phyloP scores from a whole-genome alignment of 2,329 filamentous ascomycete genomes.

The Exophiala spinifera region DNA sequence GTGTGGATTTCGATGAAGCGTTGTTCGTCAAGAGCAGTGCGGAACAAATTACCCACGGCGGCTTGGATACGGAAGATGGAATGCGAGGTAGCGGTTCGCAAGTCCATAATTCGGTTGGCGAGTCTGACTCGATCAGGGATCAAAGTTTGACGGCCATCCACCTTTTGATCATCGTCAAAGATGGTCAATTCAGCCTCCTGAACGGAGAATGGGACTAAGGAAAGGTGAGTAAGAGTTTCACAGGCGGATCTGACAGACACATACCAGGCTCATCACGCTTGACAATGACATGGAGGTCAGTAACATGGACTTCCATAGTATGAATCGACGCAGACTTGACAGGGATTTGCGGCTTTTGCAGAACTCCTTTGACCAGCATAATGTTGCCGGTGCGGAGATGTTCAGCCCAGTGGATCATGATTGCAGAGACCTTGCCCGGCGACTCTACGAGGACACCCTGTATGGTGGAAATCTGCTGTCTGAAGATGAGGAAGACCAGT shows the following conservation, averaged over 20 bases:
- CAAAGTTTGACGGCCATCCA: slow-evolving; percentile 56
- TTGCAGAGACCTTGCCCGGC: slow-evolving; percentile 61
- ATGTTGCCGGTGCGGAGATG: slow-evolving; percentile 75
- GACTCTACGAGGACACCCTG: slow-evolving; percentile 72
- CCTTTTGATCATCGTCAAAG: slow-evolving; percentile 53
- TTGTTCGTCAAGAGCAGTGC: slow-evolving; percentile 67
- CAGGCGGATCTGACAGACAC: background rate
- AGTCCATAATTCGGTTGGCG: slow-evolving; percentile 74
- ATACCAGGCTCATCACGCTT: slow-evolving; percentile 53
- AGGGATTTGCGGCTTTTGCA: slow-evolving; percentile 70
- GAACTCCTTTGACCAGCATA: slow-evolving; percentile 69
- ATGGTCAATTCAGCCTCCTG: slow-evolving; percentile 65
- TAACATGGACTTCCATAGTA: slow-evolving; percentile 71
- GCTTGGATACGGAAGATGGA: slow-evolving; percentile 85
- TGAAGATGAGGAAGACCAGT: slow-evolving; percentile 80
- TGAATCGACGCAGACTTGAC: slow-evolving; percentile 74
- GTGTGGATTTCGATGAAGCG: slow-evolving; percentile 93
- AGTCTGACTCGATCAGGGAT: slow-evolving; percentile 72
- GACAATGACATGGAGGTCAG: slow-evolving; percentile 61
- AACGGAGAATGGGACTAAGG: slow-evolving; percentile 61
- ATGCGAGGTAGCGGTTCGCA: slow-evolving; percentile 82
- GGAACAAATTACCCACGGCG: slow-evolving; percentile 75
- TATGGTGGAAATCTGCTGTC: slow-evolving; percentile 77
- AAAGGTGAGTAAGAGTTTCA: slow-evolving; percentile 9
- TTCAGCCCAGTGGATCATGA: slow-evolving; percentile 85